Conservation (phyloP, 257 asterid species). For the Eustoma russellianum region DNA sequence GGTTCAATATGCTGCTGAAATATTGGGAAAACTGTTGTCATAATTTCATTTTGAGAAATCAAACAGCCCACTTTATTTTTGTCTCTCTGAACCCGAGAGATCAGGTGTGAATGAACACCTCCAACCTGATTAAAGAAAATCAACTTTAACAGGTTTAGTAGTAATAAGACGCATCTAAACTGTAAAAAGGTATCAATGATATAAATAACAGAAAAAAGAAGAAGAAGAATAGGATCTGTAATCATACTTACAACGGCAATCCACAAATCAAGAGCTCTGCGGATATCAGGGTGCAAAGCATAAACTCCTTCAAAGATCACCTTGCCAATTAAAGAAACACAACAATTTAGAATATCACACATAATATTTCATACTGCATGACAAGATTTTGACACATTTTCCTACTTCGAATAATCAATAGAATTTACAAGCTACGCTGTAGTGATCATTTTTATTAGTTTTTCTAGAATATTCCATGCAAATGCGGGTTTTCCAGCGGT, state of each 20-base stretch:
- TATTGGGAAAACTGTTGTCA: conserved; percentile 96
- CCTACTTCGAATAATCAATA: background rate
- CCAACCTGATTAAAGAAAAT: conserved; percentile 65
- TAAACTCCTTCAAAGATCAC: conserved; percentile 97
- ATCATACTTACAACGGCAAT: conserved; percentile 90
- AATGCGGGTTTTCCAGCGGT: background rate
- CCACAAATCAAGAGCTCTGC: conserved; percentile 89
- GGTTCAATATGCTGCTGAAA: conserved; percentile 99
- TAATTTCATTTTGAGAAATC: conserved; percentile 85
- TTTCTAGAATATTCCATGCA: background rate
- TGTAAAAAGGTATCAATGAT: conserved; percentile 9
- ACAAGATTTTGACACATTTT: background rate
- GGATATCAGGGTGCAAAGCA: conserved; percentile 94
- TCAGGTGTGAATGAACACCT: conserved; percentile 98
- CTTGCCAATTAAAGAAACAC: conserved; percentile 29
- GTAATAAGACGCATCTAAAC: conserved; percentile 6
- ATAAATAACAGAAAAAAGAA: conserved; percentile 1
- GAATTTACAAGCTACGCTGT: background rate
- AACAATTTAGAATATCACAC: background rate
- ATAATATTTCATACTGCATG: background rate
- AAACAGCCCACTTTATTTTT: conserved; percentile 83
- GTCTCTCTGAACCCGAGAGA: conserved; percentile 98
- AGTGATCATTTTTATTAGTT: too few species aligned
- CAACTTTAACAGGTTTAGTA: conserved; percentile 15
- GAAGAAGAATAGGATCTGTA: background rate